Base-by-base conservation (phyloP, 2,329 filamentous ascomycete species). In the Hyphodiscus sp. region DNA sequence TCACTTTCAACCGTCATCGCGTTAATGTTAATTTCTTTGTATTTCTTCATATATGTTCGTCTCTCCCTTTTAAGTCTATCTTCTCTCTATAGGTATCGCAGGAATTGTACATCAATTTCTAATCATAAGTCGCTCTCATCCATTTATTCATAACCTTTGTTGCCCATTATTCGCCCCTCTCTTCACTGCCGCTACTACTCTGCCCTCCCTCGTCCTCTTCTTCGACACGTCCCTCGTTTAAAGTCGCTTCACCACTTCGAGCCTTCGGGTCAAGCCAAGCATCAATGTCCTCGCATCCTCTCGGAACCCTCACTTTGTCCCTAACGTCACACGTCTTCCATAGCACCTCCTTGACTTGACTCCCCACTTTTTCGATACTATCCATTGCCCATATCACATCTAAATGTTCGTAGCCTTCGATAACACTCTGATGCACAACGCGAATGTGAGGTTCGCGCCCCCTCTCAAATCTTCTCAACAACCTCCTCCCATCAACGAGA, bases 341-440 rank as follows among this genome's bases (percentile, higher is more conserved):
- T 13, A 96, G 70, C 15, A 95, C 85, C 63, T 92, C 85, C 29
- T 83, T 79, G 0, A 96, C 74, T 71, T 95, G 91, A 53, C 75
- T 77, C 5, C 91, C 94, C 0, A 96, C 88, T 68, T 92, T 81
- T 47, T 92, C 85, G 16, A 91, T 82, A 0, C 84, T 83, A 65
- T 96, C 91, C 76, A 96, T 89, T 0, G 91, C 91, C 92, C 92
- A 96, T 41, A 97, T 83, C 1, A 96, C 89, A 71, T 96, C 92
- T 4, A 97, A 77, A 70, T 97, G 92, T 72, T 96, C 92, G 68
- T 96, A 95, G 46, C 86, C 89, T 2, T 89, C 83, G 44, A 96
- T 87, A 20, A 95, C 75, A 67, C 89, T 95, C 58, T 80, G 80
- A 70, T 96, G 88, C 4, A 96, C 88, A 5, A 96, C 73, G 41